Conservation (phyloP, 2,329 filamentous ascomycete species). For the Epichloe baconii region DNA sequence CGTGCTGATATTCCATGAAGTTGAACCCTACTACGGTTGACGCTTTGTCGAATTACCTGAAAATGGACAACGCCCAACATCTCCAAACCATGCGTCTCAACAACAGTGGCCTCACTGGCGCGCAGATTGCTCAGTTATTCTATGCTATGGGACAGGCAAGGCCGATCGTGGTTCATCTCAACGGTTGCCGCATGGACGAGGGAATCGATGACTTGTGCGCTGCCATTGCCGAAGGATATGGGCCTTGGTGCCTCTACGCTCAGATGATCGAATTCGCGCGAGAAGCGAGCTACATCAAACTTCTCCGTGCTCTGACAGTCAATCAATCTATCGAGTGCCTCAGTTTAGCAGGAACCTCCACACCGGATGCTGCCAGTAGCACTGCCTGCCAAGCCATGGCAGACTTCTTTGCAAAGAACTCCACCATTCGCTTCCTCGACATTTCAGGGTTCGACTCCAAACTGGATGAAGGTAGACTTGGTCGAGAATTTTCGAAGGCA, state of each 20-base stretch:
- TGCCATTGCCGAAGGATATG: conserved; percentile 32
- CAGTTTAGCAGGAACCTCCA: conserved; percentile 41
- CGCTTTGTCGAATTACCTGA: conserved; percentile 33
- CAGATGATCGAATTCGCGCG: conserved; percentile 45
- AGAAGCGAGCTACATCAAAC: conserved; percentile 36
- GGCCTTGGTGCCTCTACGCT: conserved; percentile 36
- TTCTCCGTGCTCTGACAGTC: conserved; percentile 35
- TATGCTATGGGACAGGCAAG: conserved; percentile 34
- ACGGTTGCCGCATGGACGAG: conserved; percentile 38
- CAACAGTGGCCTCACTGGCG: conserved; percentile 38
- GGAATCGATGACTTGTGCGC: conserved; percentile 37
- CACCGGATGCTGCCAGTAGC: conserved; percentile 30
- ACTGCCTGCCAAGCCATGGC: conserved; percentile 36
- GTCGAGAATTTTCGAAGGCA: conserved; percentile 37
- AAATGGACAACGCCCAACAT: conserved; percentile 23
- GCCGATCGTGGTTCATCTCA: conserved; percentile 35
- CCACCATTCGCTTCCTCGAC: conserved; percentile 38
- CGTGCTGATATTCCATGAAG: conserved; percentile 15
- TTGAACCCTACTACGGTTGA: conserved; percentile 36
- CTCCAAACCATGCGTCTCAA: conserved; percentile 35
- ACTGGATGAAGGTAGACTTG: conserved; percentile 43
- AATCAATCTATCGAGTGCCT: conserved; percentile 38
- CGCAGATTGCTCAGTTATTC: conserved; percentile 36
- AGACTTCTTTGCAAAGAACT: conserved; percentile 37
- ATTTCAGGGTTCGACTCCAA: conserved; percentile 44